Base-by-base conservation (phyloP, 768 basidiomycete genomes). In the Panellus pusillus region DNA sequence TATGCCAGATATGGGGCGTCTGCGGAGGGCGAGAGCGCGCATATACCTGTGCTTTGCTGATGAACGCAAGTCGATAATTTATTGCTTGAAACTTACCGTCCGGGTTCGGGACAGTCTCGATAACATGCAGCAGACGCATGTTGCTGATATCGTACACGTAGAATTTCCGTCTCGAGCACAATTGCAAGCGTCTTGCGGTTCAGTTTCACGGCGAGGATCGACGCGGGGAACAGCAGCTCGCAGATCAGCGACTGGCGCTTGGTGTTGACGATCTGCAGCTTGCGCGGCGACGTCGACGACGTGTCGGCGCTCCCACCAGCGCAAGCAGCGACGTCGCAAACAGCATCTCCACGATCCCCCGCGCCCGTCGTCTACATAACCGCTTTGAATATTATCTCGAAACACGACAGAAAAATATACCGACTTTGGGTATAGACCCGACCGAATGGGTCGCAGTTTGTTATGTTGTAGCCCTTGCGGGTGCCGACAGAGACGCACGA, bases 191-290 rank as follows among this genome's bases (percentile, higher is more conserved):
- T 90, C 72, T 97, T 96, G 49, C 97, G 84, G 72, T 99, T 99
- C 64, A 99, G 80, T 74, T 97, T 98, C 68, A 99, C 96, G n/a
- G 91, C 83, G 24, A 99, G 84, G 50, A 99, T 95, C 3, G 93
- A 92, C 1, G 93, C 94, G 1, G 97, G 97, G 68, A 99, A 99
- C 6, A 97, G 81, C 15, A 98, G 84, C 66, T 99, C 97, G 83
- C 97, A 98, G 52, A 99, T 99, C 79, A 95, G 95, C 19, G 91
- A 94, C 80, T 98, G 93, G 20, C 97, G 87, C 92, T 99, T 99
- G 13, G 97, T 99, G 68, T 99, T 99, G 44, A 98, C 93, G 44
- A 99, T 99, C 74, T 97, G 95, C 47, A 99, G 74, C 65, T 96
- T 92, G 18, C 97, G 79, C 9, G 95, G 95, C 70, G 90, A 93